Conservation (phyloP, 495 filamentous ascomycete genomes). For the Podospora bellae-mahoneyi region DNA sequence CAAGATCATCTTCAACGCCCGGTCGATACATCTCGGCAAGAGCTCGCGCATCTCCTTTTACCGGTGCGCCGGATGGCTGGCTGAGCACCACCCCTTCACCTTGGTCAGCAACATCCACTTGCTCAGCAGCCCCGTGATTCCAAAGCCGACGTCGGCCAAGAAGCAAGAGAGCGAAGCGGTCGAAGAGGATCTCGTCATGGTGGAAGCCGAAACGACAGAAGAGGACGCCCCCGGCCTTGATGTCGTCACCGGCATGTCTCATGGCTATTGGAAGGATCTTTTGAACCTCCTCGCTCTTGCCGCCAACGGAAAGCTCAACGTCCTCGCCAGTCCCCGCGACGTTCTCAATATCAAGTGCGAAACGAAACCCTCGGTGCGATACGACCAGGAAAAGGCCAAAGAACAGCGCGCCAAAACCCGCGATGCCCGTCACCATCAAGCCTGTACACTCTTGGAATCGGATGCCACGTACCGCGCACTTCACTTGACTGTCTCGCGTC, state of each 20-base stretch:
- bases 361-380: not conserved
- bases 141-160: constrained; percentile 35
- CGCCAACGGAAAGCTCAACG: constrained; percentile 35
- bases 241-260: constrained; percentile 41
- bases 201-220: constrained; percentile 27
- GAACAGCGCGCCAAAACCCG: constrained; percentile 11
- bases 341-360: constrained; percentile 32
- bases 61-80: constrained; percentile 46
- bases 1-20: constrained; percentile 51
- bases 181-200: constrained; percentile 23
- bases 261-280: constrained; percentile 52
- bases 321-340: constrained; percentile 25
- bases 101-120: constrained; percentile 44
- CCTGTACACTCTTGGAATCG: constrained; percentile 29
- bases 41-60: constrained; percentile 39
- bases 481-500: constrained; percentile 43
- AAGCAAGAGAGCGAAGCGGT: constrained; percentile 22
- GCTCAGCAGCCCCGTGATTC: constrained; percentile 44
- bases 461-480: constrained; percentile 40
- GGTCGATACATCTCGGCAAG: constrained; percentile 51
- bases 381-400: constrained; percentile 8
- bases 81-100: constrained; percentile 42
- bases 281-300: constrained; percentile 46
- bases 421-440: constrained; percentile 29
- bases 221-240: constrained; percentile 30